phyloP scores from a whole-genome alignment of 345 rosid genomes.

The Laguncularia racemosa region DNA sequence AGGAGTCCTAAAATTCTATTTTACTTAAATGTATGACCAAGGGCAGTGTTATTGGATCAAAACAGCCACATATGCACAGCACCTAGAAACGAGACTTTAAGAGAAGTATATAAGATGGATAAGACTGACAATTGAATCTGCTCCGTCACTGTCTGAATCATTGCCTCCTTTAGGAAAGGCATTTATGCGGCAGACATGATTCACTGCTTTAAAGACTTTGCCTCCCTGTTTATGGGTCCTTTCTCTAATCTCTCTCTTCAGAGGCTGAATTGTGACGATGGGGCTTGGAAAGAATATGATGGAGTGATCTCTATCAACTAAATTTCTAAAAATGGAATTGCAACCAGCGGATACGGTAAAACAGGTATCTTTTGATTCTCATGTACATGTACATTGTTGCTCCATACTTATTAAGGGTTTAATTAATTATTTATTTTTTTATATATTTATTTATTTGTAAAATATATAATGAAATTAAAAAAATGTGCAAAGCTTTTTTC shows the following conservation, averaged over 20 bases:
- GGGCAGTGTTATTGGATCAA: too few species aligned
- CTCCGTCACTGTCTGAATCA: slow-evolving; percentile 11
- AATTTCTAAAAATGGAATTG: too few species aligned
- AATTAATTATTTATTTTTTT: background rate
- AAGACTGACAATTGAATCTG: background rate
- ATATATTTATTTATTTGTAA: background rate
- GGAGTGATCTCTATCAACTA: too few species aligned
- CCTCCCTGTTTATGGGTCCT: background rate
- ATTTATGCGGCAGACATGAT: background rate
- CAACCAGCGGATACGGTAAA: too few species aligned
- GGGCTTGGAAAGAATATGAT: too few species aligned
- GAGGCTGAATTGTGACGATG: too few species aligned
- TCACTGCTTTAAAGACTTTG: background rate
- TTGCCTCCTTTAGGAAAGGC: slow-evolving; percentile 17
- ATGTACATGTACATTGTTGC: too few species aligned
- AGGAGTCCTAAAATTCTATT: too few species aligned
- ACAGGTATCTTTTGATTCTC: background rate
- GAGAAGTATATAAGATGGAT: background rate
- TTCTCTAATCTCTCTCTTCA: background rate
- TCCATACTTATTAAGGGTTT: too few species aligned
- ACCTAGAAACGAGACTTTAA: background rate
- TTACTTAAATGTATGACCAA: too few species aligned
- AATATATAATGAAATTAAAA: background rate
- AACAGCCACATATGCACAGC: background rate
- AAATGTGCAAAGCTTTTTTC: too few species aligned